A percentile compares a stretch with the other conserved stretches of the same genome.
Conservation (phyloP, 176 grass and related monocot genomes). For the Tillandsia leiboldiana region DNA sequence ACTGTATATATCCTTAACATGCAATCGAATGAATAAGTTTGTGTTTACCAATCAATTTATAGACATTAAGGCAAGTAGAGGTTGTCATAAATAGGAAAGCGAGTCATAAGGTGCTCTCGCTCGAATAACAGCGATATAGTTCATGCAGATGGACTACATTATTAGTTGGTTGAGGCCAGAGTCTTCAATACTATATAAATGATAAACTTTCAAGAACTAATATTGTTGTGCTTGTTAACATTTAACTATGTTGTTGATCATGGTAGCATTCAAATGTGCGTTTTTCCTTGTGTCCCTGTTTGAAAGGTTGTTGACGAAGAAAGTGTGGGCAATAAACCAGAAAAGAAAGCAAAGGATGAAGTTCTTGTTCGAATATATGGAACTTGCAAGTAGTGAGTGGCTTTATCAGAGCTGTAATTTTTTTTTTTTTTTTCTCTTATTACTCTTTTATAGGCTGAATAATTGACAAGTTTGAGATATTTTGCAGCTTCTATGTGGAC, state of each 20-base stretch:
- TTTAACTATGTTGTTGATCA: neutral
- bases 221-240: neutral
- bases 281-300: slow-evolving; percentile 29
- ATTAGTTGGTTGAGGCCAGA: neutral
- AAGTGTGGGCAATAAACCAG: slow-evolving; percentile 41
- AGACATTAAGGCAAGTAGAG: neutral
- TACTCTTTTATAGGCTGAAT: slow-evolving; percentile 13
- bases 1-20: too few relatives aligned
- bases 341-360: slow-evolving; percentile 46
- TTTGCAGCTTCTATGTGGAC: slow-evolving; percentile 63
- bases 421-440: slow-evolving; percentile 15
- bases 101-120: neutral
- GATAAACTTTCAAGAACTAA: neutral
- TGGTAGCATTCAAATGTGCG: slow-evolving; percentile 18
- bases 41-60: too few relatives aligned
- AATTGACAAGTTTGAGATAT: slow-evolving; percentile 24
- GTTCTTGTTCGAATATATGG: slow-evolving; percentile 79
- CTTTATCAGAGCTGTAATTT: neutral
- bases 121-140: neutral
- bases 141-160: neutral
- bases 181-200: neutral
- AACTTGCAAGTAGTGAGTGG: slow-evolving; percentile 66
- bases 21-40: too few relatives aligned
- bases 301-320: slow-evolving; percentile 69
- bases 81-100: neutral